A percentile compares a stretch with the other conserved stretches of the same genome.
Evolutionary conservation across 208 protist species (phyloP).

Genomic region (Acanthamoeba culbertsoni): DNA sequence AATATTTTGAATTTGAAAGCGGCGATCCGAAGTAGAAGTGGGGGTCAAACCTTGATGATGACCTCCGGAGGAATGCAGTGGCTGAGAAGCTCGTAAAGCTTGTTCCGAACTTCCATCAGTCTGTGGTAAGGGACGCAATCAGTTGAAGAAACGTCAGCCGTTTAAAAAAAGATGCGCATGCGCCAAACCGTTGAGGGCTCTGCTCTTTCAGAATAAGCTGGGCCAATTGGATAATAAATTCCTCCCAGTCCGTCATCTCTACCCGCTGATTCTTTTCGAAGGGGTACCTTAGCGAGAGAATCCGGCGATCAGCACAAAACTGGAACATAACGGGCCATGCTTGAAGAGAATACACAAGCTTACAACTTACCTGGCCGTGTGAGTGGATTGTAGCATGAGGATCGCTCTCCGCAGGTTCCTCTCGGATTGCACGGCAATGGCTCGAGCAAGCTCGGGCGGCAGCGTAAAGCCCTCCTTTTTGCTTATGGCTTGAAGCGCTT

Average conservation of each 20-base stretch:
- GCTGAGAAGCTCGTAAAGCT: constrained; percentile 97
- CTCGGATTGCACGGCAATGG: constrained; percentile 85
- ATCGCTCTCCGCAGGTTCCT: constrained; percentile 96
- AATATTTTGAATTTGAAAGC: background rate
- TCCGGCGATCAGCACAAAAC: background rate
- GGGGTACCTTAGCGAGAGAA: constrained; percentile 58
- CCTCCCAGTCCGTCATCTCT: constrained; percentile 91
- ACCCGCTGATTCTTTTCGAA: constrained; percentile 44
- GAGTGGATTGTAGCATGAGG: constrained; percentile 95
- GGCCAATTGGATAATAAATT: constrained; percentile 92
- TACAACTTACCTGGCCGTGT: constrained; percentile 76
- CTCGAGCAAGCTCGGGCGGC: constrained; percentile 77
- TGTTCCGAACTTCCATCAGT: constrained; percentile 92
- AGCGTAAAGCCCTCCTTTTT: constrained; percentile 80
- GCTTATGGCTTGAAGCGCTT: constrained; percentile 64
- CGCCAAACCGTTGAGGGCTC: constrained; percentile 84
- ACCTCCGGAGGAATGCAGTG: constrained; percentile 97
- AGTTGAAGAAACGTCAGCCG: background rate
- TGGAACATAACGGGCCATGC: background rate
- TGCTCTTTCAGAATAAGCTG: constrained; percentile 93
- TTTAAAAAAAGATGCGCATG: background rate
- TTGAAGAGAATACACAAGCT: background rate
- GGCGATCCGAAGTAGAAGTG: background rate
- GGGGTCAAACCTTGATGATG: constrained; percentile 86
- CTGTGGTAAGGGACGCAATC: background rate